These are phyloP conservation scores for Tricholoma bakamatsutake DNA, from an alignment of 768 basidiomycete genomes.

Conservation along the genomic window DNA sequence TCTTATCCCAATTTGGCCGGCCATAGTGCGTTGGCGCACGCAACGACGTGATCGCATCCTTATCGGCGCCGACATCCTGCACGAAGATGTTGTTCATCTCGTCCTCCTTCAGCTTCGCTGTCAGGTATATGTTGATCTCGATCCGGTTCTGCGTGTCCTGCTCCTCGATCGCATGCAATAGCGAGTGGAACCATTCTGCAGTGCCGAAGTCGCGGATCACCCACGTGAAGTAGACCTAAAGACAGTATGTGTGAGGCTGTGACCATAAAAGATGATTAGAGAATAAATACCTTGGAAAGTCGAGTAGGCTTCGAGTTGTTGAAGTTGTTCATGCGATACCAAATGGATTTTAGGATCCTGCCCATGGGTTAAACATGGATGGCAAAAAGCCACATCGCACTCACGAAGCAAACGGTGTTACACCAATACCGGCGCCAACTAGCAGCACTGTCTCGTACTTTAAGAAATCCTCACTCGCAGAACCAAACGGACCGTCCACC, in stretches of 20 bases:
- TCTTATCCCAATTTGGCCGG: slow-evolving; percentile 79
- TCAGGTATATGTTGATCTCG: slow-evolving; percentile 93
- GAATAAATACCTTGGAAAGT: slow-evolving; percentile 61
- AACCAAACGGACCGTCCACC: slow-evolving; percentile 95
- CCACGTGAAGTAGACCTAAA: slow-evolving; percentile 84
- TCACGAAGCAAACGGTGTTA: slow-evolving; percentile 93
- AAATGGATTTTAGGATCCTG: slow-evolving; percentile 84
- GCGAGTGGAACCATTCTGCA: slow-evolving; percentile 92
- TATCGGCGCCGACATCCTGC: slow-evolving; percentile 89
- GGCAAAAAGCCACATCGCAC: slow-evolving; percentile 19
- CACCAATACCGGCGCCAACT: slow-evolving; percentile 93
- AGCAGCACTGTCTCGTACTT: slow-evolving; percentile 86
- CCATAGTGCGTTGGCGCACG: slow-evolving; percentile 93
- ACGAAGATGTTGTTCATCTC: slow-evolving; percentile 93
- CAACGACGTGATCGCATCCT: slow-evolving; percentile 85
- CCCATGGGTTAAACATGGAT: neutral
- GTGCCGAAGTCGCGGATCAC: slow-evolving; percentile 90
- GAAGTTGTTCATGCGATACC: slow-evolving; percentile 95
- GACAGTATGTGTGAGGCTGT: neutral
- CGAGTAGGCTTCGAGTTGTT: slow-evolving; percentile 69
- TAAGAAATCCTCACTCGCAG: slow-evolving; percentile 86
- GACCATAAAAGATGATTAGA: neutral
- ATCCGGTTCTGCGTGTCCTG: slow-evolving; percentile 83
- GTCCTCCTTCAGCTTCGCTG: slow-evolving; percentile 85
- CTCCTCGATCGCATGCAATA: slow-evolving; percentile 89